Conservation (phyloP, 495 filamentous ascomycete genomes). For the Immersiella caudata region DNA sequence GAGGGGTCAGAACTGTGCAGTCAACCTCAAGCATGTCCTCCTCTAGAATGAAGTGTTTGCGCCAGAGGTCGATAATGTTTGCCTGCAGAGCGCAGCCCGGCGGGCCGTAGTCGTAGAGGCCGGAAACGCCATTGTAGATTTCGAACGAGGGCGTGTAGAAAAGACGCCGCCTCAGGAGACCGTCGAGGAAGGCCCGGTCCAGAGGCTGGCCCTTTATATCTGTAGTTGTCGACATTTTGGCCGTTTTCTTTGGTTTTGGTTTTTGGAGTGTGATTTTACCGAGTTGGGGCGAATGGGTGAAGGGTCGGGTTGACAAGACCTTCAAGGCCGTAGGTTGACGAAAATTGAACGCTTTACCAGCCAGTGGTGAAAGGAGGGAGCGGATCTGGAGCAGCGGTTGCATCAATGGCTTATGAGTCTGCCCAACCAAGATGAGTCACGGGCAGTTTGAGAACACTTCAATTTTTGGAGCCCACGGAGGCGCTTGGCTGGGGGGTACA, state of each 20-base stretch:
- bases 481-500: neutral
- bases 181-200: conserved; percentile 77
- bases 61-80: conserved; percentile 88
- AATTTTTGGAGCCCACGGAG: conserved; percentile 18
- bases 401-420: conserved; percentile 29
- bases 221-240: conserved; percentile 49
- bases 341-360: conserved; percentile 30
- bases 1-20: conserved; percentile 81
- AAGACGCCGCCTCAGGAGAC: conserved; percentile 80
- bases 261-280: conserved; percentile 13
- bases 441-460: conserved; percentile 7
- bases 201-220: conserved; percentile 88
- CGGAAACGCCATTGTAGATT: conserved; percentile 84
- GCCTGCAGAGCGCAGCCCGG: conserved; percentile 77
- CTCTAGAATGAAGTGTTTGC: conserved; percentile 86
- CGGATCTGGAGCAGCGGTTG: conserved; percentile 27
- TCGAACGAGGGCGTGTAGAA: conserved; percentile 97
- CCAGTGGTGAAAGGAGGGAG: conserved; percentile 30
- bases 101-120: conserved; percentile 85
- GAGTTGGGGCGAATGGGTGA: conserved; percentile 28
- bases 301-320: conserved; percentile 24
- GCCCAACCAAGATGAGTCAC: conserved; percentile 38
- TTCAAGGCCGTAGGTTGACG: conserved; percentile 19
- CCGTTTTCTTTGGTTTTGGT: conserved; percentile 40
- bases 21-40: conserved; percentile 92